Evolutionary conservation across 331 rosid genomes (phyloP).

Genomic region (Saraca asoca): DNA sequence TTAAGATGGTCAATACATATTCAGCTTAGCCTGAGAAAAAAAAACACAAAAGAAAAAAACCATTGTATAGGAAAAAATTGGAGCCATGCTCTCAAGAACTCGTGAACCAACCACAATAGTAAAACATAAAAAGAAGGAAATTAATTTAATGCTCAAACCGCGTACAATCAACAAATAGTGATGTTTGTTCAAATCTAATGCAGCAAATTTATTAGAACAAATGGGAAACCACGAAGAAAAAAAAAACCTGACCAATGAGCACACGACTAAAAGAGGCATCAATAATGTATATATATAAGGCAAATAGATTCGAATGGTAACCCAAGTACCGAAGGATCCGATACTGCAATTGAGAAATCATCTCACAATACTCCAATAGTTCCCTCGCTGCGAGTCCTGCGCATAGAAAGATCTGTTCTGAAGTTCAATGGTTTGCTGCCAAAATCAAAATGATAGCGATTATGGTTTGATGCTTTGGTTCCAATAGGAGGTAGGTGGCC

Average conservation of each 20-base stretch:
- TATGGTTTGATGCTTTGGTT: slow-evolving; percentile 46
- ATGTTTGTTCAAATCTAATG: too few species aligned
- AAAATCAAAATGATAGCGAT: slow-evolving; percentile 44
- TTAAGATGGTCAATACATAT: too few species aligned
- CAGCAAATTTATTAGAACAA: too few species aligned
- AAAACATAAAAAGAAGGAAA: too few species aligned
- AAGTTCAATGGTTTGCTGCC: slow-evolving; percentile 41
- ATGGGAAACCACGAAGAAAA: too few species aligned
- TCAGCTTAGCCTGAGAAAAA: too few species aligned
- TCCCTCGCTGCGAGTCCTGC: slow-evolving; percentile 81
- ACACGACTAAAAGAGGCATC: background rate
- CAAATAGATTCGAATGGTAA: slow-evolving; percentile 33
- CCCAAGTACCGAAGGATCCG: slow-evolving; percentile 7
- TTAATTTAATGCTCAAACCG: too few species aligned
- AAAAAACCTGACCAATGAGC: background rate
- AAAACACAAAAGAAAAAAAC: too few species aligned
- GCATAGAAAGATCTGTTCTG: slow-evolving; percentile 45
- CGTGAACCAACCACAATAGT: too few species aligned
- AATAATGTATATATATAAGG: background rate
- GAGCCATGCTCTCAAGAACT: too few species aligned
- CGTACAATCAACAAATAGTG: too few species aligned
- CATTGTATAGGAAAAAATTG: too few species aligned
- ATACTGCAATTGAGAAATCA: slow-evolving; percentile 10
- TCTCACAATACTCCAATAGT: slow-evolving; percentile 62
- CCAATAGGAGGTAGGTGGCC: slow-evolving; percentile 60